phyloP scores from a whole-genome alignment of 345 rosid species.

The Brassica carinata region DNA sequence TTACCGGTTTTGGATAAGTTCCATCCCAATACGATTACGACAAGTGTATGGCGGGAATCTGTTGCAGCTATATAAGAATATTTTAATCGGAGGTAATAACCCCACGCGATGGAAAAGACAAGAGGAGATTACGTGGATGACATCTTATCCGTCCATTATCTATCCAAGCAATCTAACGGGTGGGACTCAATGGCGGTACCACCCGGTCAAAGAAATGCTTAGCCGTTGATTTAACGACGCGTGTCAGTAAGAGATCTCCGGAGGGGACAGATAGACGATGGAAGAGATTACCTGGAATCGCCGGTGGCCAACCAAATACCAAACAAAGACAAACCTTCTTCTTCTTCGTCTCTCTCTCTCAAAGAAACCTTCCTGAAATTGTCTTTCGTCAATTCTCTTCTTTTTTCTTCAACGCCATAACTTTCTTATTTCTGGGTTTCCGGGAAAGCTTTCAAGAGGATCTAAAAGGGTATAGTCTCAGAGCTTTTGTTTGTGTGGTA shows the following conservation, averaged over 20 bases:
- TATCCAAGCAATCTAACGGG: conserved; percentile 53
- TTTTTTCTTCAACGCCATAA: conserved; percentile 28
- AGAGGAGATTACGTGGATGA: background rate
- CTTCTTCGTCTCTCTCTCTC: conserved; percentile 27
- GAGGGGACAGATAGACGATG: conserved; percentile 48
- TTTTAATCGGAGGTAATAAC: conserved; percentile 27
- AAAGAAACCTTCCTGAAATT: conserved; percentile 20
- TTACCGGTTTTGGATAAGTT: conserved; percentile 20
- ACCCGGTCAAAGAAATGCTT: conserved; percentile 34
- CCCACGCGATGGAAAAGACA: conserved; percentile 22
- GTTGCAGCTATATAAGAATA: conserved; percentile 10
- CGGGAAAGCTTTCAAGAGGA: conserved; percentile 25
- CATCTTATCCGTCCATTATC: background rate
- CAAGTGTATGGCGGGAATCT: conserved; percentile 22
- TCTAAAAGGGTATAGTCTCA: conserved; percentile 6
- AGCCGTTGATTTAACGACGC: conserved; percentile 44
- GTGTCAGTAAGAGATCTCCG: conserved; percentile 33
- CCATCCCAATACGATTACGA: background rate
- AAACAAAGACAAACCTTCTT: conserved; percentile 38
- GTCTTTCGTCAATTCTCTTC: conserved; percentile 31
- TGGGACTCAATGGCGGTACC: conserved; percentile 42
- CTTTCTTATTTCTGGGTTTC: conserved; percentile 23
- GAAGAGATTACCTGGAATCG: conserved; percentile 63
- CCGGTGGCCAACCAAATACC: conserved; percentile 68
- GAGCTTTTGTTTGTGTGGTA: conserved; percentile 1